phyloP scores from a whole-genome alignment of 768 basidiomycete species.

The Clathrus columnatus region DNA sequence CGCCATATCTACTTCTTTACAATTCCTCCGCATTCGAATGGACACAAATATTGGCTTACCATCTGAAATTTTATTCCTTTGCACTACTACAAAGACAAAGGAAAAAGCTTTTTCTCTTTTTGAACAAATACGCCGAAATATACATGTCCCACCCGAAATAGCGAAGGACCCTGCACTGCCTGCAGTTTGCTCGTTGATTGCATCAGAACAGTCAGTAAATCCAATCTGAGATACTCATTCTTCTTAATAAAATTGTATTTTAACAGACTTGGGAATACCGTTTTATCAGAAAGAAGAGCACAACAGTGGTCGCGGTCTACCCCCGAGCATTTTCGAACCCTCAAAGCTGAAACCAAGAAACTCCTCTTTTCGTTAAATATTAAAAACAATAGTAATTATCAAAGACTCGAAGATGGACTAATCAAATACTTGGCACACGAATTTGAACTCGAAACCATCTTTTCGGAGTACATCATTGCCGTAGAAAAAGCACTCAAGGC shows the following conservation, averaged over 20 bases:
- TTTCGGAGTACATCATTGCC: not conserved
- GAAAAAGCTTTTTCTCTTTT: conserved; percentile 6
- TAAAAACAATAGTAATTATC: no score
- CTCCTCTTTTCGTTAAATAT: not conserved
- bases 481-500: not conserved
- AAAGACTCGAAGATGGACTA: not conserved
- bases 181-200: conserved; percentile 8
- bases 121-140: not conserved
- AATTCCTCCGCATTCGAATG: not conserved
- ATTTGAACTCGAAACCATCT: not conserved
- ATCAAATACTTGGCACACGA: not conserved
- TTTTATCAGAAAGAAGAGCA: conserved; percentile 7
- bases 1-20: conserved; percentile 6
- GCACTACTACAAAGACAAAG: conserved; percentile 7
- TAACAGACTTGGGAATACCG: conserved; percentile 8
- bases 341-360: not conserved
- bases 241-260: not conserved
- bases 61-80: conserved; percentile 9
- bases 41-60: conserved; percentile 8
- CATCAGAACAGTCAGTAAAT: conserved; percentile 9
- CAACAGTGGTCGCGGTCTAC: conserved; percentile 8
- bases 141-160: not conserved
- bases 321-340: conserved; percentile 1
- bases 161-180: conserved; percentile 6
- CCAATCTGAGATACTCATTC: not conserved